These are phyloP conservation scores for Chaetomium tenue DNA, from an alignment of 495 filamentous ascomycete species.

Conservation along the genomic window DNA sequence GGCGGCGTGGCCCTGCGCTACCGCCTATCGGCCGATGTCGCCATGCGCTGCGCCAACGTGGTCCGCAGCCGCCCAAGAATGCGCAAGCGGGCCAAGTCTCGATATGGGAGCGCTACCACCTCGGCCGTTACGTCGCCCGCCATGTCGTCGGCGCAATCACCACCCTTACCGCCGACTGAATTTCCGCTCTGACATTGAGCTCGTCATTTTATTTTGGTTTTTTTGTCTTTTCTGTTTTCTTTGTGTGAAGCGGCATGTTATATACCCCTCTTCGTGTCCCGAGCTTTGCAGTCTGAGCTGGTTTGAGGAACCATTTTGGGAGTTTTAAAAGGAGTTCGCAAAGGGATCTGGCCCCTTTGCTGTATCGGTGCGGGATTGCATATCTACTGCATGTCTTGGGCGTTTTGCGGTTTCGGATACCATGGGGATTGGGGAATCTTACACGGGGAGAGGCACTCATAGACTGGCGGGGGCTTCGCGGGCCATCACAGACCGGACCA, in stretches of 20 bases:
- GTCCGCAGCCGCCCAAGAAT: slow-evolving; percentile 44
- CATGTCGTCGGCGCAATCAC: slow-evolving; percentile 1
- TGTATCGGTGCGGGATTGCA: not conserved
- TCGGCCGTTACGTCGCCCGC: slow-evolving; percentile 25
- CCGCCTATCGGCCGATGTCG: slow-evolving; percentile 43
- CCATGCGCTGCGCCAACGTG: slow-evolving; percentile 44
- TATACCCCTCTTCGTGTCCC: slow-evolving; percentile 7
- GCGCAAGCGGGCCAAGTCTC: slow-evolving; percentile 37
- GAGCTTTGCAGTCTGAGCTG: not conserved
- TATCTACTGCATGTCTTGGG: slow-evolving; percentile 2
- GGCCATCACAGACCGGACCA: not conserved
- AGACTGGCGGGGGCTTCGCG: not conserved
- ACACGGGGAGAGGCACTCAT: not conserved
- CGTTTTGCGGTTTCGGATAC: slow-evolving; percentile 12
- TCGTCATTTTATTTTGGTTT: not conserved
- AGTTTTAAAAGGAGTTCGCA: slow-evolving; percentile 5
- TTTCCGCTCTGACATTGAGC: not conserved
- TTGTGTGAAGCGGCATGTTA: not conserved
- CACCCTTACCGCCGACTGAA: not conserved
- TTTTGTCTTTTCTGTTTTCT: not conserved
- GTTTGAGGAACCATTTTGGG: slow-evolving; percentile 7
- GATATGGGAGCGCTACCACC: slow-evolving; percentile 20
- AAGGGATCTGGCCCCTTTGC: not conserved
- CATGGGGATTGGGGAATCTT: not conserved
- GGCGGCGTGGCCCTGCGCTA: slow-evolving; percentile 35